phyloP scores from a whole-genome alignment of 495 filamentous ascomycete species.

The Aspergillus sclerotioniger region DNA sequence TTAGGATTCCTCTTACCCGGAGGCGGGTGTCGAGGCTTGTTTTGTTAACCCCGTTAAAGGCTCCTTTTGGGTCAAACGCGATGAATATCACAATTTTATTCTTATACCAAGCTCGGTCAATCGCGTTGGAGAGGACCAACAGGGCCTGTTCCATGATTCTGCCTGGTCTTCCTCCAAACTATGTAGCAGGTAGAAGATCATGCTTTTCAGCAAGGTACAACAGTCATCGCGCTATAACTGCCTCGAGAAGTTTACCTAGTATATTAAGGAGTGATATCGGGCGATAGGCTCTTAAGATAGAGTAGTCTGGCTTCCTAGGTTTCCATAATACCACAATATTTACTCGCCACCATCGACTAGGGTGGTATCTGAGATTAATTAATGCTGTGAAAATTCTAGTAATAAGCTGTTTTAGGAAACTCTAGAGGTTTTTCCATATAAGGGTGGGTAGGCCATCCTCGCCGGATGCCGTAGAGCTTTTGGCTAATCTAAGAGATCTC shows the following conservation, averaged over 20 bases:
- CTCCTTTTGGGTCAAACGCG: slow-evolving; percentile 29
- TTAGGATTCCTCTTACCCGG: slow-evolving; percentile 21
- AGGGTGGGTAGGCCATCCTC: slow-evolving; percentile 25
- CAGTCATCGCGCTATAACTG: slow-evolving; percentile 22
- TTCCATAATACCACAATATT: slow-evolving; percentile 28
- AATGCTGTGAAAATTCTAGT: slow-evolving; percentile 19
- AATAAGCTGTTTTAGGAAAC: slow-evolving; percentile 15
- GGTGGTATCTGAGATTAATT: slow-evolving; percentile 23
- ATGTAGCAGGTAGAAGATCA: slow-evolving; percentile 22
- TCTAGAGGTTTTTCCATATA: slow-evolving; percentile 25
- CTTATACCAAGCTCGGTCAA: slow-evolving; percentile 26
- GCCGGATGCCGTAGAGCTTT: slow-evolving; percentile 24
- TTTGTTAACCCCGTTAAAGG: slow-evolving; percentile 30
- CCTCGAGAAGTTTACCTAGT: slow-evolving; percentile 26
- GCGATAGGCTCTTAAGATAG: slow-evolving; percentile 19
- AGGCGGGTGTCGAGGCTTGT: slow-evolving; percentile 22
- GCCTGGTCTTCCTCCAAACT: slow-evolving; percentile 26
- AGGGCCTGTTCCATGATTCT: slow-evolving; percentile 25
- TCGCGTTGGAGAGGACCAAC: slow-evolving; percentile 22
- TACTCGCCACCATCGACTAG: slow-evolving; percentile 15
- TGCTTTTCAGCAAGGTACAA: slow-evolving; percentile 22
- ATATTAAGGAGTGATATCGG: slow-evolving; percentile 31
- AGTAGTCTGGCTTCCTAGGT: slow-evolving; percentile 26
- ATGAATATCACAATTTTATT: slow-evolving; percentile 21
- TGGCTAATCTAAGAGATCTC: slow-evolving; percentile 19